Evolutionary conservation across 495 filamentous ascomycete genomes (phyloP).

Genomic region (Tuber borchii): DNA sequence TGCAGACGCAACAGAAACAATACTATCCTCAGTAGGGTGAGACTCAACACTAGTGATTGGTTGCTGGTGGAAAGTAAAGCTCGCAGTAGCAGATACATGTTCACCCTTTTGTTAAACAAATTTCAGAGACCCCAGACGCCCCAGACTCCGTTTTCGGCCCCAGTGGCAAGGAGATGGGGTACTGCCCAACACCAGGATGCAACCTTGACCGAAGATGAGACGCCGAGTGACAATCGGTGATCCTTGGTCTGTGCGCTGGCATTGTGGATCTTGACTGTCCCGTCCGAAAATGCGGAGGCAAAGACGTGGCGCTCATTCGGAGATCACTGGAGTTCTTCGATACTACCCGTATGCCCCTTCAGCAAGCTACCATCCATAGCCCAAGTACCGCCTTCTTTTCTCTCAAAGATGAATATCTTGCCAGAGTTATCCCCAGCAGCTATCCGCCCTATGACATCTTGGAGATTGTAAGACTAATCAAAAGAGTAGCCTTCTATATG

Average conservation of each 20-base stretch:
- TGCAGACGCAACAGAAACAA: too few relatives aligned
- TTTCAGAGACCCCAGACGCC: constrained; percentile 88
- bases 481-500: too few relatives aligned
- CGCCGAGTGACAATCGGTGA: constrained; percentile 72
- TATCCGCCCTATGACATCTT: too few relatives aligned
- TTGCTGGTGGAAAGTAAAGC: too few relatives aligned
- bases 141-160: constrained; percentile 86
- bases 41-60: too few relatives aligned
- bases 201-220: constrained; percentile 72
- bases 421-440: too few relatives aligned
- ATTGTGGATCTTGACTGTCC: constrained; percentile 89
- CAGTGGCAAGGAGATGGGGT: constrained; percentile 77
- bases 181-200: constrained; percentile 84
- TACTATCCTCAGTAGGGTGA: too few relatives aligned
- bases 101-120: constrained; percentile 61
- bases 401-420: too few relatives aligned
- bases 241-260: constrained; percentile 76
- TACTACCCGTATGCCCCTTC: too few relatives aligned
- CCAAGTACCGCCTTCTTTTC: too few relatives aligned
- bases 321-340: constrained; percentile 69
- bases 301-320: constrained; percentile 84
- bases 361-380: too few relatives aligned
- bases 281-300: constrained; percentile 80
- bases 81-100: constrained; percentile 24
- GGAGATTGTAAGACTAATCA: too few relatives aligned